Evolutionary conservation across 352 stramenopile genomes (phyloP), one percentile per base, ranked within the genome.

Genomic region (Globisporangium cylindrosporum): DNA sequence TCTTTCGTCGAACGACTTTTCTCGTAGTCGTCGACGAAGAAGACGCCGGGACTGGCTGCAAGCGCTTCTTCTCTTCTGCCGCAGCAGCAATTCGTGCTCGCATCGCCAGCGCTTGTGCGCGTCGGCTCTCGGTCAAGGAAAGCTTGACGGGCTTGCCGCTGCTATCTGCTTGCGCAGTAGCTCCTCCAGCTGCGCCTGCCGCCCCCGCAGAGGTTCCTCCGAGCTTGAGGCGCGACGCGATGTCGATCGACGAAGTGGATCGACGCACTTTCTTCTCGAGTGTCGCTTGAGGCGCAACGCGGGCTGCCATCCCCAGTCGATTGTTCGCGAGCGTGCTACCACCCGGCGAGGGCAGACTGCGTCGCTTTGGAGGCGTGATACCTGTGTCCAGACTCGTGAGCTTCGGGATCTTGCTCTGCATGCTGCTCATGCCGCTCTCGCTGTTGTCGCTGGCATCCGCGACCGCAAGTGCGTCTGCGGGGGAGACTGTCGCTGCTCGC

Each of bases 301-400:
- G 72, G 8, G 76, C 72, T 0, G 80, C 72, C 75, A 86, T 86
- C 1, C 80, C 80, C n/a, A 84, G 67, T 54, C 76, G 54, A 29
- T 63, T 77, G 0, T 61, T 69, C 58, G 65, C 51, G 8, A 76
- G 48, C 38, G 56, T 74, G 36, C 61, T 62, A 12, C 62, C 66
- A 14, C 63, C 69, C 0, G 64, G 63, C 1, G 64, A 61, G 24
- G 68, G 62, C 38, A 73, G 9, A 29, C 65, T 70, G 32, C 73
- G 63, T 14, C 67, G 67, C 69, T 78, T 78, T 32, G 69, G 75
- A 9, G 72, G 67, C 46, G 61, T 51, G 15, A 75, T 73, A 2
- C 59, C 29, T 24, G 43, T 60, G n/a, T 64, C 51, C 3, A 56
- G 55, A 18, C 55, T 59, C 32, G 54, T 48, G 24, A 66, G 55